Percentiles rank a stretch among this genome's conserved stretches.
phyloP scores from a whole-genome alignment of 2,329 filamentous ascomycete genomes.

The Verticillium alfalfae region DNA sequence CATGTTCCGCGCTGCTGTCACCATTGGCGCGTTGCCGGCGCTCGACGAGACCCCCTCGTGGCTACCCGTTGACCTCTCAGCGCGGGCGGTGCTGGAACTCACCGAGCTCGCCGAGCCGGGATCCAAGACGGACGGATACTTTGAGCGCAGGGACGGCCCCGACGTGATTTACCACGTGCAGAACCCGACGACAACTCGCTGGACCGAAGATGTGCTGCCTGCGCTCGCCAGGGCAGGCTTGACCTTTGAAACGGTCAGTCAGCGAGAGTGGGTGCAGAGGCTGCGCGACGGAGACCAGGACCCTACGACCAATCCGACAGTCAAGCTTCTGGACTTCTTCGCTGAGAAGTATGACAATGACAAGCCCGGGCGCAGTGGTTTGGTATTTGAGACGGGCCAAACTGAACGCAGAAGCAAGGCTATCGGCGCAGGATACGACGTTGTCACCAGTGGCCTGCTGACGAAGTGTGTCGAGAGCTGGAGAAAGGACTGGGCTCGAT shows the following conservation, averaged over 20 bases:
- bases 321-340: conserved; percentile 48
- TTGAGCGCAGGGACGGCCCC: conserved; percentile 8
- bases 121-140: conserved; percentile 6
- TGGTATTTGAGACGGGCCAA: conserved; percentile 29
- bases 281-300: conserved; percentile 41
- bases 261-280: conserved; percentile 36
- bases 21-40: conserved; percentile 36
- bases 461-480: conserved; percentile 16
- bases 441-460: conserved; percentile 31
- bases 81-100: conserved; percentile 26
- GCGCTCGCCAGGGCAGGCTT: conserved; percentile 38
- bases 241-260: conserved; percentile 33
- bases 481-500: neutral
- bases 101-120: conserved; percentile 11
- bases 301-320: conserved; percentile 40
- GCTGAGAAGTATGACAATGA: conserved; percentile 44
- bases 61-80: conserved; percentile 31
- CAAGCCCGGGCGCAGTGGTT: conserved; percentile 24
- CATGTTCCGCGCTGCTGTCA: conserved; percentile 39
- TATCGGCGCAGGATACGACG: conserved; percentile 25
- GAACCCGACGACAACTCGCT: conserved; percentile 42
- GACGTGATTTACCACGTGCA: conserved; percentile 44
- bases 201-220: conserved; percentile 47
- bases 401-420: conserved; percentile 23
- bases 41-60: conserved; percentile 33